Evolutionary conservation across 805 yeast species (phyloP).

Genomic region (Wickerhamiella domercqiae): DNA sequence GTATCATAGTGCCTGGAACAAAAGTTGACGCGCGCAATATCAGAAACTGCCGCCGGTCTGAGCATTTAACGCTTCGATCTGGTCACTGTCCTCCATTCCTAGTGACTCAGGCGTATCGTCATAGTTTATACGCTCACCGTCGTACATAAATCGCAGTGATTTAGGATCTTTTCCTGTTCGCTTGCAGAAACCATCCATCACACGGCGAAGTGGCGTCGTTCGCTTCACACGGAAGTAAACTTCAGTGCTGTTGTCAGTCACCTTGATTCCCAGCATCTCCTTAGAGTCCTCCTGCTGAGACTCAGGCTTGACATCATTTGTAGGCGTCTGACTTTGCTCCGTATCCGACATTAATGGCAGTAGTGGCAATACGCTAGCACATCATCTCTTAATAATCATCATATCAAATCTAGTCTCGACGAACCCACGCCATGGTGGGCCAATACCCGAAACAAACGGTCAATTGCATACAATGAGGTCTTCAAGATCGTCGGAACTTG

Average conservation of each 20-base stretch:
- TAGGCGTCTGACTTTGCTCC: background rate
- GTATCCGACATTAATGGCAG: no score
- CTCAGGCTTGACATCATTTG: slow-evolving; percentile 25
- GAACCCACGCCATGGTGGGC: no score
- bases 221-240: slow-evolving; percentile 90
- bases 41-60: slow-evolving; percentile 36
- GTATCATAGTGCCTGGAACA: no score
- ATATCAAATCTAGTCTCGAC: no score
- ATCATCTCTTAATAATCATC: no score
- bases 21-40: no score
- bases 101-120: slow-evolving; percentile 79
- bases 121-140: slow-evolving; percentile 78
- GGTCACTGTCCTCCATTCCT: slow-evolving; percentile 91
- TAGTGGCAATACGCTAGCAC: no score
- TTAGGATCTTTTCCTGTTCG: slow-evolving; percentile 84
- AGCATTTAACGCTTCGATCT: slow-evolving; percentile 92
- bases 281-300: slow-evolving; percentile 36
- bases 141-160: slow-evolving; percentile 76
- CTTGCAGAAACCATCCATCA: slow-evolving; percentile 96
- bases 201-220: slow-evolving; percentile 79
- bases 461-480: no score
- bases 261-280: slow-evolving; percentile 84
- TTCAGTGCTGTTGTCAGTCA: slow-evolving; percentile 85
- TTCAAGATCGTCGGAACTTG: no score
- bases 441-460: no score